Evolutionary conservation across 108 stramenopile genomes (phyloP).

Genomic region (Cyclotella kingstonii): DNA sequence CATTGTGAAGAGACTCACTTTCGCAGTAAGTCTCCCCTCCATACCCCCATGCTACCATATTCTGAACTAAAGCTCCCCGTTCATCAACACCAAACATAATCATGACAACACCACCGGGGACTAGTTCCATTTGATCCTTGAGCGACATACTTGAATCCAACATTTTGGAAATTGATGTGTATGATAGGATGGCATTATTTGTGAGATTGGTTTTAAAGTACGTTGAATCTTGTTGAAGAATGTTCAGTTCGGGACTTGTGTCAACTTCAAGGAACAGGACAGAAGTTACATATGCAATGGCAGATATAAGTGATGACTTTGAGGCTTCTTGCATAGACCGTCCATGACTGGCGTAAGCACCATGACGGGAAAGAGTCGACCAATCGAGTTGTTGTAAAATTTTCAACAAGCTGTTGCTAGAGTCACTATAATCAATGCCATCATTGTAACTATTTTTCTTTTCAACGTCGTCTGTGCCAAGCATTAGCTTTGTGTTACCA

Average conservation of each 20-base stretch:
- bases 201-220: background rate
- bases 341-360: background rate
- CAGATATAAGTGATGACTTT: background rate
- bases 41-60: slow-evolving; percentile 23
- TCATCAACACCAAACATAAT: slow-evolving; percentile 10
- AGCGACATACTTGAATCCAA: slow-evolving; percentile 2
- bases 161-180: slow-evolving; percentile 2
- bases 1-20: slow-evolving; percentile 1
- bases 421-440: background rate
- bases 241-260: background rate
- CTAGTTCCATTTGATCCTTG: slow-evolving; percentile 14
- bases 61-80: background rate
- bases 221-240: slow-evolving; percentile 25
- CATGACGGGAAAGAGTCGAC: background rate
- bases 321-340: background rate
- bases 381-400: background rate
- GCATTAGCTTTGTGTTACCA: too few relatives aligned
- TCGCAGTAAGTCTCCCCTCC: background rate
- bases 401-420: background rate
- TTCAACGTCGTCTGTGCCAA: background rate
- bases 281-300: background rate
- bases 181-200: background rate
- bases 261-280: slow-evolving; percentile 14
- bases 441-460: background rate
- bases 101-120: slow-evolving; percentile 11